Evolutionary conservation across 192 early-diverging fungal species (phyloP).

Genomic region (Backusella psychrophila): DNA sequence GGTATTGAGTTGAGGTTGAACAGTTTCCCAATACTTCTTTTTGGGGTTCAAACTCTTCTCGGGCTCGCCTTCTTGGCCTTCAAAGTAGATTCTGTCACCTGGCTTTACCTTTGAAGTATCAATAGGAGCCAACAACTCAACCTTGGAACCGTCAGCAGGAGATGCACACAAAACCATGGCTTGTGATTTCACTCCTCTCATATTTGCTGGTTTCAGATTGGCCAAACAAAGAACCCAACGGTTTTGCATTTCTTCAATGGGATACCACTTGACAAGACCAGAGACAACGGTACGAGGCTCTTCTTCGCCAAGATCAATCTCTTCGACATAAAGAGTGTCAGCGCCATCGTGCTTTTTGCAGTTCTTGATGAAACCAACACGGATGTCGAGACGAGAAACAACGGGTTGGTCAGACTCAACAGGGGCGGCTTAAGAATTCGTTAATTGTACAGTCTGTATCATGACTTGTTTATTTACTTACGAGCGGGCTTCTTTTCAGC

Average conservation of each 20-base stretch:
- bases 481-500: conserved; percentile 52
- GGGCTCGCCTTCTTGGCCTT: conserved; percentile 83
- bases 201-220: conserved; percentile 92
- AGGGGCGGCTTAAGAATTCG: conserved; percentile 27
- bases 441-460: not conserved
- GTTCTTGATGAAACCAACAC: conserved; percentile 84
- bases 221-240: conserved; percentile 73
- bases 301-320: conserved; percentile 89
- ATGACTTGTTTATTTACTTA: conserved; percentile 3
- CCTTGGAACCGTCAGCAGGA: conserved; percentile 76
- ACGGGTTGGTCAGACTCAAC: conserved; percentile 52
- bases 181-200: conserved; percentile 93
- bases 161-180: conserved; percentile 97
- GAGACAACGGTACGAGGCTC: conserved; percentile 91
- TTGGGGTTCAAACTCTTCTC: conserved; percentile 95
- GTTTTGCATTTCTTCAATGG: conserved; percentile 82
- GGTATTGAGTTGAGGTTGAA: conserved; percentile 86
- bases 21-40: conserved; percentile 97
- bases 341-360: conserved; percentile 91
- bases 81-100: conserved; percentile 90
- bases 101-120: conserved; percentile 77
- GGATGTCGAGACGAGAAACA: conserved; percentile 84
- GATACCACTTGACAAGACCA: conserved; percentile 91
- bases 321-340: conserved; percentile 96
- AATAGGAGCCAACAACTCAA: conserved; percentile 87